phyloP scores from a whole-genome alignment of 768 basidiomycete genomes.

The Tylopilus subfusipes region DNA sequence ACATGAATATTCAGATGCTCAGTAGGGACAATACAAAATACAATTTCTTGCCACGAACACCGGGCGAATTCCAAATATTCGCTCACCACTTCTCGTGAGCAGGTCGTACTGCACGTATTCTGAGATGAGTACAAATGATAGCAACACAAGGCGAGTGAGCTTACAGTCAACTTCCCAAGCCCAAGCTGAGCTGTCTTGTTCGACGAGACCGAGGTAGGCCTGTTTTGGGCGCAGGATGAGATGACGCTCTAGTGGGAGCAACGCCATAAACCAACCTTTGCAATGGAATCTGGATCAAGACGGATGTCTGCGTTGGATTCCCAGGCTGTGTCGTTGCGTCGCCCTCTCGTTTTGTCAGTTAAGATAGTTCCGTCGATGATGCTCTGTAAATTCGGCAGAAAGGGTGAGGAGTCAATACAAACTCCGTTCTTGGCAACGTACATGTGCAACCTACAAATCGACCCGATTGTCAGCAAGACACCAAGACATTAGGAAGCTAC shows the following conservation, averaged over 20 bases:
- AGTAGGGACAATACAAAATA: neutral
- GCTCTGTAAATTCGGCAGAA: conserved; percentile 36
- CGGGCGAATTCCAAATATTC: neutral
- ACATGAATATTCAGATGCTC: neutral
- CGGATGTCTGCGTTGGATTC: conserved; percentile 43
- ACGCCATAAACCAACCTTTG: conserved; percentile 43
- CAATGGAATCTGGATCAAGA: conserved; percentile 66
- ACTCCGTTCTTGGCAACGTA: conserved; percentile 32
- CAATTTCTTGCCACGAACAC: neutral
- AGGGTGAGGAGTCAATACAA: neutral
- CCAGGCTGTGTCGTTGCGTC: conserved; percentile 36
- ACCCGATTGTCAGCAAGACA: neutral
- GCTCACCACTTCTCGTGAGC: conserved; percentile 53
- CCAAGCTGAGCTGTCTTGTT: conserved; percentile 70
- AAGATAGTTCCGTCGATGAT: conserved; percentile 66
- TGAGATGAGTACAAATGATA: neutral
- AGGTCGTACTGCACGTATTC: conserved; percentile 38
- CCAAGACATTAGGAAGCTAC: conserved; percentile 2
- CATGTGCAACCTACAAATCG: conserved; percentile 55
- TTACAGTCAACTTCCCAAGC: conserved; percentile 79
- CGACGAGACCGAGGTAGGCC: conserved; percentile 63
- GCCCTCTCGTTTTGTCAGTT: conserved; percentile 35
- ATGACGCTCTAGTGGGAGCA: neutral
- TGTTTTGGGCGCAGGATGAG: conserved; percentile 25
- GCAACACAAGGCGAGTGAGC: conserved; percentile 21